Base-by-base conservation (phyloP, 2,329 filamentous ascomycete species). In the Cercospora sesami region DNA sequence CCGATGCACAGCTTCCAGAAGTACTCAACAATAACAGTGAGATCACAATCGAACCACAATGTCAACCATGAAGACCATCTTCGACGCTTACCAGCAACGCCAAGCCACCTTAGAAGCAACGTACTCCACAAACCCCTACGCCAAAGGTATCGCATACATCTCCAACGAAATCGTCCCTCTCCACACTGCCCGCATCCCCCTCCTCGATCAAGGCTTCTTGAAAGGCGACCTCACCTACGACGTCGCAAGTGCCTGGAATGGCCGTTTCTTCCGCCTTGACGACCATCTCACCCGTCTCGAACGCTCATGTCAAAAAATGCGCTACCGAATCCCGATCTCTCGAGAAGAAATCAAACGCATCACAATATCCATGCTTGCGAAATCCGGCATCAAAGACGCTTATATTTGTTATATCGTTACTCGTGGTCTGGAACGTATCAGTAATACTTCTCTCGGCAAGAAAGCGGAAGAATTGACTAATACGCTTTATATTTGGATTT, bases 221-320 rank as follows among this genome's bases (percentile, higher is more conserved):
- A 83, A 83, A 73, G 81, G 83, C 74, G 84, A 86, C 57, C 72
- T 85, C 1, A 86, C 84, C 1, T 86, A 86, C 72, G 84, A 86
- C 60, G 84, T 86, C 0, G 82, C 83, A 0, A 74, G 83, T 0
- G 82, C 85, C 28, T 86, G 84, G 84, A 82, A 85, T 59, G 82
- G 83, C 0, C 81, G 81, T 1, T 83, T 83, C 72, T 85, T 86
- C 76, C 83, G 84, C 0, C 80, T 86, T 0, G 82, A 85, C 53
- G 82, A 85, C 64, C 84, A 85, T 68, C 71, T 85, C 1, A 72
- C 74, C 21, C 80, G 84, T 5, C 75, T 86, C 0, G 78, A 82
- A n/a, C 70, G 71, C 0, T 82, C 79, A 72, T 84, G 82, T 70
- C 70, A 68, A 8, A 85, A 86, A 74, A 75, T 86, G 60, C 80